Base-by-base conservation (phyloP, 2,329 filamentous ascomycete species). In the Alternaria dauci region DNA sequence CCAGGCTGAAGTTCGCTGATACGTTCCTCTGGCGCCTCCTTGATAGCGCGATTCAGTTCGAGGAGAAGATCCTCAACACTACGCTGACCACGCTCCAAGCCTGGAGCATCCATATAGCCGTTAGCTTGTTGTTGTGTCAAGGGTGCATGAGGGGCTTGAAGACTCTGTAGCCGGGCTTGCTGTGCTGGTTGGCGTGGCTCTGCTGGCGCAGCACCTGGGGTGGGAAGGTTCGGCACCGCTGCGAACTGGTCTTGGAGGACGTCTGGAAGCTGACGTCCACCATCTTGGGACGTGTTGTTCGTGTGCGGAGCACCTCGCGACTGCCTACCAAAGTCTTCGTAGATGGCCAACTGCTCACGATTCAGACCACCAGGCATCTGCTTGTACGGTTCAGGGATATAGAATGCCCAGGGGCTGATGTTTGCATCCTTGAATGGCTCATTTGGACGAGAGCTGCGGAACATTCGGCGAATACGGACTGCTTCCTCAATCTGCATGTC, bases 271-370 rank as follows among this genome's bases (percentile, higher is more conserved):
- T 88, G 87, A 57, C 87, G 84, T 47, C 84, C 84, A 56, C 83
- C 83, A 63, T 89, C 88, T 50, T 86, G 84, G 2, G 86, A 86
- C 8, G 81, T 77, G 77, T 75, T 88, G 76, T 78, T 88, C 74
- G 74, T 84, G 75, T 81, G 88, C 68, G 74, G 84, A 42, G 85
- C 79, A n/a, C 85, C 87, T 57, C 93, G 90, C 28, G 92, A 90
- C 75, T 96, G 93, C 57, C 93, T 87, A 9, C 92, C 93, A 78
- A 99, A 99, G 65, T 98, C 94, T 73, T 98, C 94, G 73, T 99
- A 99, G 26, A 99, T 96, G 11, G 92, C 92, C 82, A 98, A 88
- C 73, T 99, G 95, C 71, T 97, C 93, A 25, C 91, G 86, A 73
- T 97, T 98, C 52, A 99, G 82, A 5, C 94, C 94, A 52, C 86